Conservation (phyloP, 169 alveolate species). For the Eimeria acervulina region DNA sequence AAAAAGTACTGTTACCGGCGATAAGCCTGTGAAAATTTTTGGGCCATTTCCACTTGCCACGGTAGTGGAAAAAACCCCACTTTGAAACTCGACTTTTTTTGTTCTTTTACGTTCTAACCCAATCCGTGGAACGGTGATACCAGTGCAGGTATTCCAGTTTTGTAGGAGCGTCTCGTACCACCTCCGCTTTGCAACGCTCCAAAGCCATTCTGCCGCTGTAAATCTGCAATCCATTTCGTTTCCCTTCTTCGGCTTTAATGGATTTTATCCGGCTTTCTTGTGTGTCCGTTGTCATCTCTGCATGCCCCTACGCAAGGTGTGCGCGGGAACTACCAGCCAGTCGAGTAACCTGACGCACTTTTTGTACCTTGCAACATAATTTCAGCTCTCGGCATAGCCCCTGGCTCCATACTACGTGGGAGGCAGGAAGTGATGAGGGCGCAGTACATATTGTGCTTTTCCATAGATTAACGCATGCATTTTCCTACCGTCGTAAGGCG, state of each 20-base stretch:
- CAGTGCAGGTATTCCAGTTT: not conserved
- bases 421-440: constrained; percentile 64
- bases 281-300: not conserved
- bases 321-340: not conserved
- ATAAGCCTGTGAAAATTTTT: not conserved
- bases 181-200: too few species aligned
- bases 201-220: not conserved
- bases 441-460: not conserved
- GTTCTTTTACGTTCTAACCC: not conserved
- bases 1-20: constrained; percentile 86
- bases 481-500: too few species aligned
- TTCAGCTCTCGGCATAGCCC: constrained; percentile 53
- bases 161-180: too few species aligned
- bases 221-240: not conserved
- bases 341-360: not conserved
- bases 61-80: too few species aligned
- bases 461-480: too few species aligned
- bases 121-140: not conserved
- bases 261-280: not conserved
- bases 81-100: constrained; percentile 6
- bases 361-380: not conserved
- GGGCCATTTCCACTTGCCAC: not conserved
- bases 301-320: not conserved
- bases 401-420: constrained; percentile 7
- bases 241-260: not conserved